Conservation (phyloP, 2,329 filamentous ascomycete genomes). For the Diplodia intermedia region DNA sequence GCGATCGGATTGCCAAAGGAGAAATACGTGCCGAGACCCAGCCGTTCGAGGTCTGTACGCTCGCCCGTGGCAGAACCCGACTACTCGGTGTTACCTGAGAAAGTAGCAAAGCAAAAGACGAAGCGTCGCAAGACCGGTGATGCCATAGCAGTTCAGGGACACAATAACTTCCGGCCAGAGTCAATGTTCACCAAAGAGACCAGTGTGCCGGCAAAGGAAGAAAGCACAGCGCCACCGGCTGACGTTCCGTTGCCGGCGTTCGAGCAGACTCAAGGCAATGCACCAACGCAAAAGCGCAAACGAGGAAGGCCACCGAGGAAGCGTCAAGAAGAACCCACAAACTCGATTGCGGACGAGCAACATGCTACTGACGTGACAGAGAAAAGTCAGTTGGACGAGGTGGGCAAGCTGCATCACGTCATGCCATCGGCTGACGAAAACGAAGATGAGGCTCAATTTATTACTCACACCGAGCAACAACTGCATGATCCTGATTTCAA, state of each 20-base stretch:
- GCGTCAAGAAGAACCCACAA: not conserved
- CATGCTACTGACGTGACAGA: not conserved
- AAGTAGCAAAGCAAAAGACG: conserved; percentile 35
- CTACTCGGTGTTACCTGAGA: conserved; percentile 43
- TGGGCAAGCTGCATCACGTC: conserved; percentile 7
- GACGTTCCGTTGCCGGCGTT: not conserved
- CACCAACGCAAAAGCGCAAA: conserved; percentile 20
- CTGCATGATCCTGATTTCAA: conserved; percentile 40
- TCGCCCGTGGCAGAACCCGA: conserved; percentile 38
- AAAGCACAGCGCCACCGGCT: not conserved
- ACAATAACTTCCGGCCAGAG: not conserved
- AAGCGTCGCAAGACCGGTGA: conserved; percentile 41
- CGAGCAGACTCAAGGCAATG: not conserved
- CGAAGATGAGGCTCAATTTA: not conserved
- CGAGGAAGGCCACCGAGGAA: conserved; percentile 27
- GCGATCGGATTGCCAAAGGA: conserved; percentile 42
- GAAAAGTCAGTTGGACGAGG: not conserved
- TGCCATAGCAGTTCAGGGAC: not conserved
- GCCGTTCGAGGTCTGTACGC: conserved; percentile 46
- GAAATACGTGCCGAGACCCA: conserved; percentile 47
- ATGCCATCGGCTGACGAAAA: not conserved
- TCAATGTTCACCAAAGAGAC: not conserved
- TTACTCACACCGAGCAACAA: conserved; percentile 6
- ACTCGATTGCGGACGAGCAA: not conserved
- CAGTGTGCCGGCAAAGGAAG: not conserved